A percentile compares a stretch with the other conserved stretches of the same genome.
Conservation (phyloP, 225 moss, liverwort and hornwort genomes). For the Thuidium tamariscinum region DNA sequence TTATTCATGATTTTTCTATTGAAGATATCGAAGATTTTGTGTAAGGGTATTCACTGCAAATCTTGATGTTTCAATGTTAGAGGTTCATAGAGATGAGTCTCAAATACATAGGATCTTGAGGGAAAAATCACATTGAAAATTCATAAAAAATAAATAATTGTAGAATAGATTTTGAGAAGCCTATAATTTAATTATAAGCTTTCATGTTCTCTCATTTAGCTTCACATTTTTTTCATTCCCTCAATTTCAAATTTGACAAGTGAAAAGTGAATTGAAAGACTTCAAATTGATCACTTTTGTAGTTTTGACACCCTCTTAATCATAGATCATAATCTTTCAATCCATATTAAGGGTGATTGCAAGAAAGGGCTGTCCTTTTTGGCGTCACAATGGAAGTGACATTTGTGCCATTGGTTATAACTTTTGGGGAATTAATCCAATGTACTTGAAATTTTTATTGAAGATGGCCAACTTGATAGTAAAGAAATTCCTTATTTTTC, state of each 20-base stretch:
- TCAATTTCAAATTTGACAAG: rapidly evolving
- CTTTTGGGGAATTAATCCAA: too few species aligned
- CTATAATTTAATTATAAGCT: neutral
- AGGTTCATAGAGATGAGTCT: rapidly evolving
- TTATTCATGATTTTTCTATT: too few species aligned
- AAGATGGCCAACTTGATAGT: too few species aligned
- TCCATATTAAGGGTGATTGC: too few species aligned
- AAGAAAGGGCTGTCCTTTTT: too few species aligned
- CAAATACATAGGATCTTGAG: rapidly evolving
- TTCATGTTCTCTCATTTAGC: rapidly evolving
- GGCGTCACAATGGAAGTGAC: too few species aligned
- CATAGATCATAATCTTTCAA: neutral
- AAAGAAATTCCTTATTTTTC: too few species aligned
- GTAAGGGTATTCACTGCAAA: neutral
- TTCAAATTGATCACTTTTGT: too few species aligned
- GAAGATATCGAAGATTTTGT: neutral
- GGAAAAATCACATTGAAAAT: neutral
- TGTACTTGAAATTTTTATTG: too few species aligned
- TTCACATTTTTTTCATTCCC: neutral
- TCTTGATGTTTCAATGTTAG: neutral
- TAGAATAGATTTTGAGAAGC: neutral
- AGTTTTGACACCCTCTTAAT: neutral
- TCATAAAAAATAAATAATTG: neutral
- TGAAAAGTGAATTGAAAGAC: neutral
- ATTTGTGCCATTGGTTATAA: too few species aligned